Conservation (phyloP, 495 filamentous ascomycete genomes). For the Sphaerosporella brunnea region DNA sequence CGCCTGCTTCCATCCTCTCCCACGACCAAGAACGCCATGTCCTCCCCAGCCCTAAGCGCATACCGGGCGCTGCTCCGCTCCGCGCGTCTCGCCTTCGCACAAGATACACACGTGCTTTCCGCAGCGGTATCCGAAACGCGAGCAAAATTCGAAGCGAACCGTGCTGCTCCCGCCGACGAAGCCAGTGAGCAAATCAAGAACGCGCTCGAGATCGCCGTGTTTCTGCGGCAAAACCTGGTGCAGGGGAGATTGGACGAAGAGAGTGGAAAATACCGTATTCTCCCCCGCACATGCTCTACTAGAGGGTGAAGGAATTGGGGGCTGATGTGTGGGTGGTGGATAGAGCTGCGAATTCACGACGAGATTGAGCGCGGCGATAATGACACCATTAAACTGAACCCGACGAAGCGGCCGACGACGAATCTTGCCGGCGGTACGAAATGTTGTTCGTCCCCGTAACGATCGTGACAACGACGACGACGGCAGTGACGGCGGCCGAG, state of each 20-base stretch:
- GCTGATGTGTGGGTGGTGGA: background rate
- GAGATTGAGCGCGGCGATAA: conserved; percentile 87
- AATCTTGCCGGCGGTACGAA: too few species aligned
- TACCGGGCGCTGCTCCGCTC: conserved; percentile 76
- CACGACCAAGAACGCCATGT: too few species aligned
- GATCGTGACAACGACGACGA: too few species aligned
- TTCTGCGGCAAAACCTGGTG: conserved; percentile 71
- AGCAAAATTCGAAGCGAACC: conserved; percentile 48
- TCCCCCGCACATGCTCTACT: conserved; percentile 23
- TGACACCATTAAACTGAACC: conserved; percentile 41
- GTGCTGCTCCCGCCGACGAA: conserved; percentile 35
- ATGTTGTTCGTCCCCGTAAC: too few species aligned
- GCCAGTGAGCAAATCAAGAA: conserved; percentile 41
- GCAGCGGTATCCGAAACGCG: conserved; percentile 58
- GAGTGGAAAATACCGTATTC: conserved; percentile 28
- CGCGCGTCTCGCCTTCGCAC: conserved; percentile 67
- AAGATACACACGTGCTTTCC: conserved; percentile 44
- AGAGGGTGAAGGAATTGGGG: background rate
- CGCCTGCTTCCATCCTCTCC: too few species aligned
- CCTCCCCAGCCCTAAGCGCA: too few species aligned
- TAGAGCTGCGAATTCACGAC: conserved; percentile 75
- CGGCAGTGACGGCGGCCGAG: too few species aligned
- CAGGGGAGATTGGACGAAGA: conserved; percentile 47
- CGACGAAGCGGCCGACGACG: too few species aligned
- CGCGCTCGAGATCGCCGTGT: conserved; percentile 64